phyloP scores from a whole-genome alignment of 1,284 basidiomycete genomes.

The Sporisorium scitamineum region DNA sequence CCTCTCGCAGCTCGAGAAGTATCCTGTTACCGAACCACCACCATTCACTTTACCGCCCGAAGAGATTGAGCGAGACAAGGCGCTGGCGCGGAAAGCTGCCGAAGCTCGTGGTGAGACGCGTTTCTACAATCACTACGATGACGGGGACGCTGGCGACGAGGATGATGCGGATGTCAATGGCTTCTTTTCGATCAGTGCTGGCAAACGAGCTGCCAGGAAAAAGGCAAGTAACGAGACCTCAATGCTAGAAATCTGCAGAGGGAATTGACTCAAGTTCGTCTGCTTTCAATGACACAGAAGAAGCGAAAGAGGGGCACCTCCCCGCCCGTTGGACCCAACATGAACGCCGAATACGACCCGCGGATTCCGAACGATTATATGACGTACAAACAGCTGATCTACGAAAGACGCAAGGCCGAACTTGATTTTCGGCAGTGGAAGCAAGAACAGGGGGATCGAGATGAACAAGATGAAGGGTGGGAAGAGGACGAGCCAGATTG shows the following conservation, averaged over 20 bases:
- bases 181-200: slow-evolving; percentile 37
- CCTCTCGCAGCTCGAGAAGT: slow-evolving; percentile 14
- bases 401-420: slow-evolving; percentile 41
- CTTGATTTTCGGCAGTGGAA: slow-evolving; percentile 15
- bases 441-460: slow-evolving; percentile 23
- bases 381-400: slow-evolving; percentile 53
- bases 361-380: slow-evolving; percentile 63
- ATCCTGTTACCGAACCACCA: slow-evolving; percentile 23
- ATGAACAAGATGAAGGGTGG: slow-evolving; percentile 17
- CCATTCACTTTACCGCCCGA: slow-evolving; percentile 29
- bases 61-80: slow-evolving; percentile 41
- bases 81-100: slow-evolving; percentile 10
- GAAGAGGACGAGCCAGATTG: slow-evolving; percentile 22
- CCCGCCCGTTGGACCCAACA: slow-evolving; percentile 34
- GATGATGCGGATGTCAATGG: slow-evolving; percentile 60
- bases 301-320: slow-evolving; percentile 43
- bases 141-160: slow-evolving; percentile 22
- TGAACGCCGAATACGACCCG: slow-evolving; percentile 65
- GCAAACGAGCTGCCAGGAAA: slow-evolving; percentile 34
- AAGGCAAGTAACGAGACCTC: slow-evolving; percentile 30
- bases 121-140: slow-evolving; percentile 8
- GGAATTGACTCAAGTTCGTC: background rate
- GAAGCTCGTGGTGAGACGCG: slow-evolving; percentile 23
- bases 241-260: too few species aligned
- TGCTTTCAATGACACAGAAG: slow-evolving; percentile 13